Base-by-base conservation (phyloP, 2,329 filamentous ascomycete genomes). In the Diaporthe sp. region DNA sequence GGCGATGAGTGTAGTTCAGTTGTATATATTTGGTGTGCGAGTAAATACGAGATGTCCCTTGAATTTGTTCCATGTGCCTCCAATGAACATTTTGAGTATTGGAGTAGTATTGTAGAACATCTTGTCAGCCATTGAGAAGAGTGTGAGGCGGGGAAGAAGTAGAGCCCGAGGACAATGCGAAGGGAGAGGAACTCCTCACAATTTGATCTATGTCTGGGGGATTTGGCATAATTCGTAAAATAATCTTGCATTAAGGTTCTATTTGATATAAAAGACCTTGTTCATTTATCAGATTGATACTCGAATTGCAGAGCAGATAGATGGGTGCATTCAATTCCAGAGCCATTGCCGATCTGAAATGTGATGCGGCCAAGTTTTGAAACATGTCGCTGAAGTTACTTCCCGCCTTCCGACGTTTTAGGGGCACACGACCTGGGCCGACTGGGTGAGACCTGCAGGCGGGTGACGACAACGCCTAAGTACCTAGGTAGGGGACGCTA, bases 341-440 rank as follows among this genome's bases (percentile, higher is more conserved):
- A 17, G 39, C 25, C 4, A 39, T 8, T 58, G 42, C 10, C 7
- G 51, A 22, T 42, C 28, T 44, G 67, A 25, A 42, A 25, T 72
- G 13, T 62, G 57, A 31, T 55, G 57, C n/a, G 17, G 34, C 49
- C 44, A 22, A 19, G 58, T 53, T 51, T n/a, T 73, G 71, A 73
- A 73, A 73, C 58, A 55, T 55, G 46, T 62, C 44, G 57, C 57
- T 72, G 42, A 51, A 42, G 70, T 37, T 62, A n/a, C 25, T 73
- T 73, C 46, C 70, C 70, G 58, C 70, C 46, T 65, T 31, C 58
- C 58, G 71, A 55, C 17, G 53, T 57, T 73, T 65, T 73, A 73
- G 46, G 46, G 71, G 49, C 58, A 42, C 25, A 57, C 25, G 4
- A 73, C 28, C 31, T 73, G 58, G 25, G 44, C 37, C 31, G n/a